Evolutionary conservation across 2,329 filamentous ascomycete species (phyloP).

Genomic region (Stromatinia cepivora): DNA sequence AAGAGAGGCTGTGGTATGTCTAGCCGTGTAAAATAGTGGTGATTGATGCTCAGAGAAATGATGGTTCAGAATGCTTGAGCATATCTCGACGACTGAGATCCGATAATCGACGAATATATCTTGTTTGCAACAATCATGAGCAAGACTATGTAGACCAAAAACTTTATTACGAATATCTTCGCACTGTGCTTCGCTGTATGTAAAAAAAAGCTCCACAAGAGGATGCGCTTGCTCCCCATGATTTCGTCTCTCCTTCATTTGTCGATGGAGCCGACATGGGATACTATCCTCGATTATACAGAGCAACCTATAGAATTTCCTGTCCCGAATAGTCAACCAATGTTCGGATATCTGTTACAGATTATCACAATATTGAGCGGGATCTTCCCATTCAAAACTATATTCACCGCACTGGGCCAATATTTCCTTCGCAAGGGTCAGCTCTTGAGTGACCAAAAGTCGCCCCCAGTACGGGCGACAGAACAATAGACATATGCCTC

Average conservation of each 20-base stretch:
- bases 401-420: slow-evolving; percentile 14
- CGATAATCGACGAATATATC: background rate
- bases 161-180: slow-evolving; percentile 3
- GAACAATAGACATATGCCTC: background rate
- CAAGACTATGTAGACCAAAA: background rate
- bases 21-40: background rate
- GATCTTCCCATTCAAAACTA: background rate
- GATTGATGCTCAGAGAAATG: background rate
- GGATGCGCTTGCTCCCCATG: background rate
- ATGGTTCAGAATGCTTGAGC: background rate
- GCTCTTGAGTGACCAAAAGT: slow-evolving; percentile 25
- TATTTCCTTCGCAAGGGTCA: slow-evolving; percentile 19
- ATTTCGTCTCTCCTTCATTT: background rate
- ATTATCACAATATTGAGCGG: background rate
- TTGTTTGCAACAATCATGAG: background rate
- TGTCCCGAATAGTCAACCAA: slow-evolving; percentile 5
- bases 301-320: background rate
- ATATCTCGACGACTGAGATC: background rate
- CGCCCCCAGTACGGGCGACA: slow-evolving; percentile 20
- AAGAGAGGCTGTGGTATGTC: background rate
- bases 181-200: background rate
- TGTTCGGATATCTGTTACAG: background rate
- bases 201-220: slow-evolving; percentile 1
- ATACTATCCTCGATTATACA: slow-evolving; percentile 1
- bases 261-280: background rate